Evolutionary conservation across 2,329 filamentous ascomycete species (phyloP), one percentile per base, ranked within the genome.

Genomic region (Reticulascus tulasneorum): DNA sequence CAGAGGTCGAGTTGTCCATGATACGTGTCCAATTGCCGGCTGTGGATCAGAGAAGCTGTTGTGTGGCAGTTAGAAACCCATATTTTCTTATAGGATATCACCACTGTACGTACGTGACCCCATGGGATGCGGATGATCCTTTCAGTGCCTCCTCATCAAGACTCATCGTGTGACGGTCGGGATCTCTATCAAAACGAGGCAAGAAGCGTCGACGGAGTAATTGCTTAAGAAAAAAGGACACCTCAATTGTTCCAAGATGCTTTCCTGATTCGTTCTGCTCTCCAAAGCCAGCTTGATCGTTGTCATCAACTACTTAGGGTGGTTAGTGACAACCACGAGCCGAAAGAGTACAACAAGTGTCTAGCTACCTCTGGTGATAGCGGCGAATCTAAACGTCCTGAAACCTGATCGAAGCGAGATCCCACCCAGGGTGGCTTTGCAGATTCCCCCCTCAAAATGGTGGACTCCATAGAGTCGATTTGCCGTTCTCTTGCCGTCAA

Each of bases 321-420:
- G 6, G 2, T 3, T 12, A 4, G 10, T 9, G 13, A 32, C 6
- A 33, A 25, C 16, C 6, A n/a, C 9, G 4, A 3, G 12, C 10
- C 9, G 11, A 12, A 6, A 6, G 2, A 9, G 3, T 2, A 11
- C 4, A 1, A 4, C 5, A 8, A 18, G 4, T 3, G 11, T 3
- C 5, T 9, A 22, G 3, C 12, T 10, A 35, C 35, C 30, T 39
- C 7, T 23, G 1, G 15, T 32, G 12, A 42, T 18, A 2, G 12
- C 0, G 0, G 31, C 12, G 9, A 40, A 42, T 1, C 15, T 39
- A 15, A 35, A 42, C 3, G 15, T 24, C 8, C 13, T 42, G 2
- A 17, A 1, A 1, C 3, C 1, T 22, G 3, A 1, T 1, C 3
- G n/a, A 34, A 3, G 11, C 4, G 4, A 8, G 6, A 2, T 0